Evolutionary conservation across 2,329 filamentous ascomycete genomes (phyloP).

Genomic region (Parascedosporium putredinis): DNA sequence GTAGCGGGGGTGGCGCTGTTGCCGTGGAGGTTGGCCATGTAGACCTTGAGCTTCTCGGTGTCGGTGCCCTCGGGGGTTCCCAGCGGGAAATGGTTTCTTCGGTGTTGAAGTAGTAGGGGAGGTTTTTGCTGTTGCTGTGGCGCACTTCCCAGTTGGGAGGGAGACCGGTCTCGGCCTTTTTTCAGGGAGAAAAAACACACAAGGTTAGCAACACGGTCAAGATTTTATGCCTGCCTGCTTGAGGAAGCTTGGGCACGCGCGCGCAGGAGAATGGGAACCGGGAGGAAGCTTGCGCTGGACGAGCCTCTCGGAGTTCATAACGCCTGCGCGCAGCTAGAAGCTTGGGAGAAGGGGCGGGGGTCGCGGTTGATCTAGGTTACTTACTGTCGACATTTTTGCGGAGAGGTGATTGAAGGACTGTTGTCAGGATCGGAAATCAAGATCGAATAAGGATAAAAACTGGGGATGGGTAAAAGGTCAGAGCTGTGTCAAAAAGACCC

Average conservation of each 20-base stretch:
- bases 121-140: conserved; percentile 95
- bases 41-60: conserved; percentile 82
- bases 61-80: conserved; percentile 89
- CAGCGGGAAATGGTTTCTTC: conserved; percentile 80
- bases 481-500: no score
- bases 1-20: conserved; percentile 28
- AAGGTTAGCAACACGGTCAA: neutral
- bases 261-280: no score
- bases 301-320: no score
- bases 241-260: no score
- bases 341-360: no score
- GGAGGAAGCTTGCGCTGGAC: no score
- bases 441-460: neutral
- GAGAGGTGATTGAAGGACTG: neutral
- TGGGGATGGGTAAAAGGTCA: neutral
- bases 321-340: no score
- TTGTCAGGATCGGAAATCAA: neutral
- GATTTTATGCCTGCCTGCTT: no score
- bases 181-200: no score
- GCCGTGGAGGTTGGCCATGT: conserved; percentile 85
- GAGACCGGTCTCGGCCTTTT: conserved; percentile 61
- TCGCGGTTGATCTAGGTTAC: neutral
- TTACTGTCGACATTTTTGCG: conserved; percentile 7
- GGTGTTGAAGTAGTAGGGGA: conserved; percentile 97
- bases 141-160: conserved; percentile 89